Conservation (phyloP, 2,329 filamentous ascomycete species). For the Hymenoscyphus albidus region DNA sequence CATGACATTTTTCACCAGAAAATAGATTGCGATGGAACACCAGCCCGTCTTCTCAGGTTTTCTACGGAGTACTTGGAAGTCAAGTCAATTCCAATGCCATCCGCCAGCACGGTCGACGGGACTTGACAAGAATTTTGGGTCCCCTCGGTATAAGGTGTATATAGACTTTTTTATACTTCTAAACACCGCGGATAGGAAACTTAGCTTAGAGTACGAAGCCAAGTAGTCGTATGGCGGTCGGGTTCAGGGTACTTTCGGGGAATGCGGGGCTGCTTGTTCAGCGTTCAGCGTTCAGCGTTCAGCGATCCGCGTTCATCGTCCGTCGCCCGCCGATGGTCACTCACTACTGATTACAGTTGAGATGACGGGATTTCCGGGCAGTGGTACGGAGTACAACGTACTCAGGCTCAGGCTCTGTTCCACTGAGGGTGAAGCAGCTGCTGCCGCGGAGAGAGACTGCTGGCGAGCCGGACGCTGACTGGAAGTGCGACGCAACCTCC, state of each 20-base stretch:
- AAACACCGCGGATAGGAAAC: neutral
- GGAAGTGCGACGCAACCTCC: neutral
- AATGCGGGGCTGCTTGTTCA: neutral
- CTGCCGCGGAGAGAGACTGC: neutral
- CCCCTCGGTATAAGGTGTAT: neutral
- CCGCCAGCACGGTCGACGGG: neutral
- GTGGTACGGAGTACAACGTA: neutral
- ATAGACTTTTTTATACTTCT: neutral
- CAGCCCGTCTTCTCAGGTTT: neutral
- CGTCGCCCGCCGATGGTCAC: neutral
- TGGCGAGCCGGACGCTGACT: neutral
- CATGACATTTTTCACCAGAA: neutral
- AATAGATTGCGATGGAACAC: neutral
- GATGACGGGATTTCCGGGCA: conserved; percentile 1
- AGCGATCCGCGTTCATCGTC: neutral
- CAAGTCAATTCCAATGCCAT: neutral
- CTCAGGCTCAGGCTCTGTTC: neutral
- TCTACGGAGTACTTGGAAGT: neutral
- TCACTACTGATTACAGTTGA: neutral
- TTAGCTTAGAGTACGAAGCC: neutral
- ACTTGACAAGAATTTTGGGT: neutral
- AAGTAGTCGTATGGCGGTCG: neutral
- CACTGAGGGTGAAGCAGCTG: neutral
- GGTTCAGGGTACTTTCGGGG: neutral
- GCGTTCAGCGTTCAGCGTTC: neutral